Conservation (phyloP, 371 early-diverging fungal species). For the Circinella umbellata region DNA sequence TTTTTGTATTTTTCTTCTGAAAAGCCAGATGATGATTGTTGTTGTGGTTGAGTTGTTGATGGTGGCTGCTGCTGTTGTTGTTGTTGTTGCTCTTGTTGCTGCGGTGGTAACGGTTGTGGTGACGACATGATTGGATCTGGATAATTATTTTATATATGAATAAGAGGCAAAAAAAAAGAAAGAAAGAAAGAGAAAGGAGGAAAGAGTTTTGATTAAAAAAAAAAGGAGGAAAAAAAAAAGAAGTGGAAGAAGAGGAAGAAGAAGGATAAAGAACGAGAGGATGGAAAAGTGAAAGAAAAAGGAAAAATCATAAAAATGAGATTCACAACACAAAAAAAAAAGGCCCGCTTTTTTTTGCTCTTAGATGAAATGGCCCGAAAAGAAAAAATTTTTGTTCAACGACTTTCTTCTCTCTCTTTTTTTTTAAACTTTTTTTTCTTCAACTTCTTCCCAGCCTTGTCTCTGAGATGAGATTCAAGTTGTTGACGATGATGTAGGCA, state of each 20-base stretch:
- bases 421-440: too few relatives aligned
- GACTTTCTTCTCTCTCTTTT: too few relatives aligned
- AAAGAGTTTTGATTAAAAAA: neutral
- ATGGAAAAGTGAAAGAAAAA: conserved; percentile 10
- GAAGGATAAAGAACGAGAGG: conserved; percentile 6
- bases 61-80: conserved; percentile 5
- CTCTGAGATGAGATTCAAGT: too few relatives aligned
- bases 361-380: too few relatives aligned
- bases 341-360: too few relatives aligned
- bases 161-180: conserved; percentile 4
- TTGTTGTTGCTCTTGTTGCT: neutral
- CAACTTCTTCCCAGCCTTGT: too few relatives aligned
- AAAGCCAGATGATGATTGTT: conserved; percentile 9
- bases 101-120: conserved; percentile 1
- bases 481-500: too few relatives aligned
- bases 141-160: conserved; percentile 1
- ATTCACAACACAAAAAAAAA: too few relatives aligned
- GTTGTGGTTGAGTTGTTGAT: conserved; percentile 1
- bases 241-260: conserved; percentile 9
- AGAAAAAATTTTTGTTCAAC: too few relatives aligned
- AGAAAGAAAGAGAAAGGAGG: neutral
- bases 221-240: conserved; percentile 8
- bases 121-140: neutral
- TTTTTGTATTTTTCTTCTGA: conserved; percentile 58
- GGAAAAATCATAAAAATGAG: neutral